Evolutionary conservation across 768 basidiomycete genomes (phyloP).

Genomic region (Auricularia cornea): DNA sequence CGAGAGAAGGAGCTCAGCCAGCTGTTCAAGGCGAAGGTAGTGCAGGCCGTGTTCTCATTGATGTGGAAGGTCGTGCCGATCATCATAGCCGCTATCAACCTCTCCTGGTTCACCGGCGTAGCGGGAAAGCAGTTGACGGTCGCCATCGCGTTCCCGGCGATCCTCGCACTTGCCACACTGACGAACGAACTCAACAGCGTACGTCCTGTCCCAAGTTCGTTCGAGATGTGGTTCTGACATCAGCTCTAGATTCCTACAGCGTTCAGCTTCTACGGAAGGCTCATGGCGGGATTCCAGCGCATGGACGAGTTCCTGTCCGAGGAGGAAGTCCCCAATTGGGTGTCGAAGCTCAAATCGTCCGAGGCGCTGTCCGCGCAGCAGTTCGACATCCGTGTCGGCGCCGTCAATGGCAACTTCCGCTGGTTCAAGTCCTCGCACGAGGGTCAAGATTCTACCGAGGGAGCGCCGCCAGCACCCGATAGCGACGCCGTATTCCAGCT

Average conservation of each 20-base stretch:
- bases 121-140: neutral
- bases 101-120: neutral
- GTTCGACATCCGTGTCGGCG: neutral
- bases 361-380: neutral
- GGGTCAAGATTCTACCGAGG: neutral
- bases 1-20: neutral
- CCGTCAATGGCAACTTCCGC: neutral
- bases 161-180: neutral
- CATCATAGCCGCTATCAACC: neutral
- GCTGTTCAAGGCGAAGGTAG: neutral
- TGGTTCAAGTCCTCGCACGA: neutral
- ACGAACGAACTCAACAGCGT: neutral
- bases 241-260: neutral
- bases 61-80: neutral
- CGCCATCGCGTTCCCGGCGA: neutral
- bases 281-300: conserved; percentile 41
- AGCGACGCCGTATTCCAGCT: conserved; percentile 6
- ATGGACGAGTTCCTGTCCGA: conserved; percentile 68
- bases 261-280: neutral
- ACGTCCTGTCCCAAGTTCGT: neutral
- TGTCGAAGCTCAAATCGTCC: conserved; percentile 48
- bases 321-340: conserved; percentile 75
- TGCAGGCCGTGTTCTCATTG: neutral
- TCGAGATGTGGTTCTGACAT: neutral
- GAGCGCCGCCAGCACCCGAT: neutral